Evolutionary conservation across 2,329 filamentous ascomycete genomes (phyloP), one percentile per base, ranked within the genome.

Genomic region (Hymenoscyphus infarciens): DNA sequence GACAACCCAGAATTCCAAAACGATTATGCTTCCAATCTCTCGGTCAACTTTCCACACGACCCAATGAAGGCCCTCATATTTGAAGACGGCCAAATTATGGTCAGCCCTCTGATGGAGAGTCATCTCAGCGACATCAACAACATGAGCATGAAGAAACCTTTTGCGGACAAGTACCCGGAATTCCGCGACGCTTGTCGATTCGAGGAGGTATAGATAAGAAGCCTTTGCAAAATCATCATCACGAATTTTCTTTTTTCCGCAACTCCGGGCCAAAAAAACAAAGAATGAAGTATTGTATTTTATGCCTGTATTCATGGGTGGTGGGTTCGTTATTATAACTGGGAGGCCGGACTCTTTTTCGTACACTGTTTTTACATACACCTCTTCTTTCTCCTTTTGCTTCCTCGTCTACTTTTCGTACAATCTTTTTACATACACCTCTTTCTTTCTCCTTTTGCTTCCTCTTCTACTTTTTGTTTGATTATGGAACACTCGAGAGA

Each of bases 71-170:
- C 69, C 1, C 58, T 73, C 16, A 60, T 70, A 22, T 71, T 72
- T 33, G 68, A 71, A 25, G 61, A 69, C 11, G 69, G 69, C 0
- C 61, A 66, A 19, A 71, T 73, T 35, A 65, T 63, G 59, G 64
- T 71, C 13, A 67, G 64, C 31, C 59, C 63, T 7, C 39, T 66
- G 57, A 60, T 73, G 61, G 69, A 73, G 10, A 62, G 55, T n/a
- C 69, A 71, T 57, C 53, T 72, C 1, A 63, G 62, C 25, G 68
- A 73, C 61, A 64, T 71, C 42, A 61, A 42, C 11, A 66, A 70
- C 33, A 67, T 72, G 61, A 71, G 68, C 55, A 73, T 73, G 71
- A 71, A 69, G 66, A 70, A 67, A 57, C 64, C 68, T 15, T 73
- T 73, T 57, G 67, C 65, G 10, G 67, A 70, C 27, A 73, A 70